A percentile compares a stretch with the other conserved stretches of the same genome.
These are phyloP conservation scores for Aspergillus carlsbadensis DNA, from an alignment of 495 filamentous ascomycete species.

Conservation along the genomic window DNA sequence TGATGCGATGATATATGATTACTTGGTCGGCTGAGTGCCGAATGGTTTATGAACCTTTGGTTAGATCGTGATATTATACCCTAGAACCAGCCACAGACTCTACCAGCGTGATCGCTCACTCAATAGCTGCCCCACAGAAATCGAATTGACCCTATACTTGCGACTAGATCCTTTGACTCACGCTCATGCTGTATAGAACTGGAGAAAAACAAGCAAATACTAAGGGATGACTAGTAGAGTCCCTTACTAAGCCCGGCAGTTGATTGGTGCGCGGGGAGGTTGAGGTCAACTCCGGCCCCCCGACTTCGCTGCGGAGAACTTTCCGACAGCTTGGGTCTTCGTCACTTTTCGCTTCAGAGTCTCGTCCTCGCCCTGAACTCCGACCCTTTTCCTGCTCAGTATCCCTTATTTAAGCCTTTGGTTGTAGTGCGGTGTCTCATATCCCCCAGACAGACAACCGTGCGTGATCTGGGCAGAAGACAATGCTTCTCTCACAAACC, in stretches of 20 bases:
- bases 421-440: background rate
- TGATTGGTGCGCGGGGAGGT: conserved; percentile 33
- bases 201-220: background rate
- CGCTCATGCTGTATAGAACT: background rate
- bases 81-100: background rate
- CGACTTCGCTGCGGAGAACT: conserved; percentile 25
- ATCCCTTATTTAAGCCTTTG: background rate
- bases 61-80: conserved; percentile 1
- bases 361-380: conserved; percentile 13
- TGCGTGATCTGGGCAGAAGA: conserved; percentile 4
- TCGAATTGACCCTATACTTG: background rate
- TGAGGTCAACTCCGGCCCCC: conserved; percentile 27
- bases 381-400: background rate
- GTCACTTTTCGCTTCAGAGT: conserved; percentile 18
- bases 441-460: background rate
- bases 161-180: background rate
- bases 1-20: conserved; percentile 16
- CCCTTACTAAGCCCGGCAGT: conserved; percentile 21
- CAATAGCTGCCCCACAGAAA: too few relatives aligned
- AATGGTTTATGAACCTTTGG: conserved; percentile 2
- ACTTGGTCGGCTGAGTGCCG: background rate
- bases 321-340: background rate
- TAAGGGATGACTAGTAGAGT: background rate
- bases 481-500: conserved; percentile 43
- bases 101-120: background rate